Evolutionary conservation across 139 green algal genomes (phyloP).

Genomic region (Bryopsis sp.): DNA sequence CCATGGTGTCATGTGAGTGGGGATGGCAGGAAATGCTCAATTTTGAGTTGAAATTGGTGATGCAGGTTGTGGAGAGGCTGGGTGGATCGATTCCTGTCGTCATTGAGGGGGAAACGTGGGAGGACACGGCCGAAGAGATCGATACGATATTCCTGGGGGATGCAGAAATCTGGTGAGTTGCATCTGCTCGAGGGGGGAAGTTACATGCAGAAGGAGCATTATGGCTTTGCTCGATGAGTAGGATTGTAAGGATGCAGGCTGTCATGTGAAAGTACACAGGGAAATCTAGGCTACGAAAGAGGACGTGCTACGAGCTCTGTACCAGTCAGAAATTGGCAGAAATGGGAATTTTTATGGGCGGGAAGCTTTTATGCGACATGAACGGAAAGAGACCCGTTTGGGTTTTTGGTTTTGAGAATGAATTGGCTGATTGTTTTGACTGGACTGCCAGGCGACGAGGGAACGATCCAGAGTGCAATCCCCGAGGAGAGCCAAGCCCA

Average conservation of each 20-base stretch:
- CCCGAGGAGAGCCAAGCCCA: constrained; percentile 52
- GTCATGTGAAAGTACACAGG: no score
- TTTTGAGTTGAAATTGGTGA: background rate
- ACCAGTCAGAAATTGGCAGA: background rate
- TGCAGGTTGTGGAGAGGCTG: constrained; percentile 46
- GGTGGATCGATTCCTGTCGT: constrained; percentile 54
- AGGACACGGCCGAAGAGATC: constrained; percentile 64
- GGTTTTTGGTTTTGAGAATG: constrained; percentile 5
- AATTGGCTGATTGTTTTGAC: no score
- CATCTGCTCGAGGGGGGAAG: background rate
- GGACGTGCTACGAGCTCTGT: background rate
- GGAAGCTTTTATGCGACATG: background rate
- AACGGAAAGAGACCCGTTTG: background rate
- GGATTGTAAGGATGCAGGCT: no score
- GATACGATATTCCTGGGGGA: constrained; percentile 77
- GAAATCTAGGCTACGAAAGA: background rate
- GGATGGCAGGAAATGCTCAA: background rate
- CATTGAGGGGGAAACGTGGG: constrained; percentile 53
- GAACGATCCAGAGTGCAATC: constrained; percentile 24
- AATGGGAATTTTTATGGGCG: background rate
- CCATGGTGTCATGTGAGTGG: no score
- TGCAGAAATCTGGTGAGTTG: constrained; percentile 62
- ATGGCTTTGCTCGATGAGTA: no score
- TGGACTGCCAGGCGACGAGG: constrained; percentile 38
- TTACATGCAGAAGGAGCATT: no score